Base-by-base conservation (phyloP, 495 filamentous ascomycete genomes). In the Niebla homalea region DNA sequence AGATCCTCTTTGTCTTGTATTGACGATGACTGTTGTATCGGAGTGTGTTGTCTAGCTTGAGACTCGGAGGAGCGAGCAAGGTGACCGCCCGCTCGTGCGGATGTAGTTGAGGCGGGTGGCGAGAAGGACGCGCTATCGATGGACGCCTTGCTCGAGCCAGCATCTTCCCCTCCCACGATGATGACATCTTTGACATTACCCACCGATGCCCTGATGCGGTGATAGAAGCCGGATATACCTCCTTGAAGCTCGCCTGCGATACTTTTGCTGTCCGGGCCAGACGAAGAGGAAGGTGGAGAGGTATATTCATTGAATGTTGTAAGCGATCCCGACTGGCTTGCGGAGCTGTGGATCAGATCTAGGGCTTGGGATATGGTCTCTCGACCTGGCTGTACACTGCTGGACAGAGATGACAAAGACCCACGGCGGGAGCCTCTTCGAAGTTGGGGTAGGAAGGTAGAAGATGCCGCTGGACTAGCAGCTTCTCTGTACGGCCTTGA, bases 281-380 rank as follows among this genome's bases (percentile, higher is more conserved):
- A 69, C 16, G 68, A 64, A 0, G 77, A 63, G 20, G 59, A 61
- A 5, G 73, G 72, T 10, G 72, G 74, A 40, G 64, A 67, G 0
- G 72, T 72, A 50, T 92, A 86, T 43, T 93, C 88, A 64, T 89
- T 89, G 67, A 96, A 96, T 18, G 85, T 87, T 10, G 87, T 94
- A 12, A 94, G 70, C 32, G 76, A 73, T 29, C 82, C 83, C 12
- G 85, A 83, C 53, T 85, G 84, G 56, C 83, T 89, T 5, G 89
- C 86, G 19, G 83, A 72, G 15, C 67, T 85, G 66, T 96, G 89
- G 32, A 94, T 94, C 47, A 85, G 79, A 63, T 92, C 85, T 32
- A 96, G 76, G 14, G 83, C 73, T 48, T 85, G 75, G 18, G 83
- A 74, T 18, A 88, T 73, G 15, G 78, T 77, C 47, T 85, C 83